These are phyloP conservation scores for Oryza longistaminata DNA, from an alignment of 176 grass and related monocot species.

Conservation along the genomic window DNA sequence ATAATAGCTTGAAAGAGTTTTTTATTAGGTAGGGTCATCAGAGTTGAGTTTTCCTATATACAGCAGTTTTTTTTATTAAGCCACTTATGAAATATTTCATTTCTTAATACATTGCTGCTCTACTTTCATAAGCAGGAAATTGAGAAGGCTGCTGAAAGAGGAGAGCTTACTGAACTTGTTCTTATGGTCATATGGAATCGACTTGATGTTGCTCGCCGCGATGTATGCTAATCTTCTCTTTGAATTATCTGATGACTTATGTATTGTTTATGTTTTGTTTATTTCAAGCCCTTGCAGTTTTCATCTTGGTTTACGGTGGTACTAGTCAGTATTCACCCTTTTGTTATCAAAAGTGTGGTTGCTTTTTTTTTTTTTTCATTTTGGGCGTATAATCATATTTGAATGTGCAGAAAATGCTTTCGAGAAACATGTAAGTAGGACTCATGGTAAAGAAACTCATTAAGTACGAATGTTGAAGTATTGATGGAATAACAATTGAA, in stretches of 20 bases:
- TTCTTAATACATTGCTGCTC: constrained; percentile 2
- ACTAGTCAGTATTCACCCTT: neutral
- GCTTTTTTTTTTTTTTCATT: neutral
- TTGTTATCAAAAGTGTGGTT: constrained; percentile 19
- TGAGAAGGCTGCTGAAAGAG: constrained; percentile 89
- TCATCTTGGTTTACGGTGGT: neutral
- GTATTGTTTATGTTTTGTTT: neutral
- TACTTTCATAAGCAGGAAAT: constrained; percentile 56
- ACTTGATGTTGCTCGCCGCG: constrained; percentile 83
- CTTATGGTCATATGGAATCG: constrained; percentile 99
- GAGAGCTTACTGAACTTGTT: constrained; percentile 87
- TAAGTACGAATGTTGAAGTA: neutral
- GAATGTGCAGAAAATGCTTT: neutral
- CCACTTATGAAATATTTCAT: constrained; percentile 11
- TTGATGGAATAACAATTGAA: neutral
- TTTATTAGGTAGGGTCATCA: neutral
- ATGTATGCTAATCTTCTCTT: constrained; percentile 63
- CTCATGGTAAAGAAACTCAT: neutral
- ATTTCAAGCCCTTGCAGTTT: constrained; percentile 27
- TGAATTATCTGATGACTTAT: neutral
- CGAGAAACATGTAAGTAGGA: neutral
- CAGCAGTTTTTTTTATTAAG: neutral
- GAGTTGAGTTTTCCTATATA: neutral
- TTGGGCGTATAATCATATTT: neutral
- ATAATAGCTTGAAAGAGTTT: neutral